phyloP scores from a whole-genome alignment of 2,329 filamentous ascomycete species.

The Fusarium secorum region DNA sequence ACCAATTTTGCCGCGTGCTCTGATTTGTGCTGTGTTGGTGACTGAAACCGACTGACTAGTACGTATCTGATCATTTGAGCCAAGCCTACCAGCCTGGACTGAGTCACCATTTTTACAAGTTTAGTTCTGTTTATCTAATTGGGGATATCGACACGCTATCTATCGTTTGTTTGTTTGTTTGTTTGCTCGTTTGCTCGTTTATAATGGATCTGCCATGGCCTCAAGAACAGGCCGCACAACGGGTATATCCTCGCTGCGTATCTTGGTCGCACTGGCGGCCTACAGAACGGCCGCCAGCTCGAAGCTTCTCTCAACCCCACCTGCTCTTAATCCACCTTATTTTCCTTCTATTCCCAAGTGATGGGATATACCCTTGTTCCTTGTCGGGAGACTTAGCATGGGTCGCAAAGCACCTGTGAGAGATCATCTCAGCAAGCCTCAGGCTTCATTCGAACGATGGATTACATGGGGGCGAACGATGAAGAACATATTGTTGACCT shows the following conservation, averaged over 20 bases:
- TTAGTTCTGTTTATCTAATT: conserved; percentile 19
- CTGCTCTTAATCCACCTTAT: conserved; percentile 16
- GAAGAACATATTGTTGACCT: background rate
- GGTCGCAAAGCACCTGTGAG: background rate
- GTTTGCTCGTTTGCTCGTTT: conserved; percentile 36
- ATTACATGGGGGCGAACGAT: background rate
- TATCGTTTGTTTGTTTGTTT: conserved; percentile 31
- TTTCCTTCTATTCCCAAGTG: conserved; percentile 15
- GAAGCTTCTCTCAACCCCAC: conserved; percentile 23
- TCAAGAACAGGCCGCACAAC: conserved; percentile 34
- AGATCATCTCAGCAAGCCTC: background rate
- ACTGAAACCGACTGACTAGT: conserved; percentile 13
- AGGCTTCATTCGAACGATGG: background rate
- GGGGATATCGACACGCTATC: background rate
- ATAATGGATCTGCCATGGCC: conserved; percentile 37
- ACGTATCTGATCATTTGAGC: conserved; percentile 17
- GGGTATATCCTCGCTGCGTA: conserved; percentile 37
- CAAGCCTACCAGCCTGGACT: background rate
- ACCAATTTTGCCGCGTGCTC: conserved; percentile 26
- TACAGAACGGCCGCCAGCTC: conserved; percentile 7
- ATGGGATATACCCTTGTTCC: conserved; percentile 10
- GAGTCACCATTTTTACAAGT: background rate
- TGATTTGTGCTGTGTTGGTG: conserved; percentile 23
- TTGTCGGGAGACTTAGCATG: conserved; percentile 32
- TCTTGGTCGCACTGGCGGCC: conserved; percentile 33